Evolutionary conservation across 805 yeast species (phyloP).

Genomic region (Saturnispora hagleri): DNA sequence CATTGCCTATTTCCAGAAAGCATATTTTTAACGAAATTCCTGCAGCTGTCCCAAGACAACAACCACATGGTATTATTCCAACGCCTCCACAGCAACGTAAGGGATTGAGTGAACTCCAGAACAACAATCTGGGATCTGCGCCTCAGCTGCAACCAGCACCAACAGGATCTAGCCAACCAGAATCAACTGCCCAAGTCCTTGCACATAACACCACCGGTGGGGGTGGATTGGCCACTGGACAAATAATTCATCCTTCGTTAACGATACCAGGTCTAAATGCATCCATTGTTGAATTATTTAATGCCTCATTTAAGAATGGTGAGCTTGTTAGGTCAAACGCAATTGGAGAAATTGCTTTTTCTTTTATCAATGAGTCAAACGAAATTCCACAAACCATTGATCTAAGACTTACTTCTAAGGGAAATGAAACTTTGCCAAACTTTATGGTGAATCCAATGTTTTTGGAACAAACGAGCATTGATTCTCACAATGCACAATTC

Average conservation of each 20-base stretch:
- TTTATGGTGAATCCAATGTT: conserved; percentile 45
- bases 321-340: conserved; percentile 47
- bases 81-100: conserved; percentile 28
- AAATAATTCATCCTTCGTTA: conserved; percentile 42
- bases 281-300: conserved; percentile 77
- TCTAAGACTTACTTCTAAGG: conserved; percentile 30
- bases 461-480: conserved; percentile 34
- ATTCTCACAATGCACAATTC: conserved; percentile 24
- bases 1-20: conserved; percentile 29
- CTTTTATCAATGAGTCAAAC: conserved; percentile 36
- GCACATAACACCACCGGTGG: conserved; percentile 27
- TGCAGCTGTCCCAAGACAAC: conserved; percentile 11
- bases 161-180: conserved; percentile 28
- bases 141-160: conserved; percentile 14
- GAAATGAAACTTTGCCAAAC: conserved; percentile 33
- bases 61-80: conserved; percentile 25
- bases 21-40: conserved; percentile 14
- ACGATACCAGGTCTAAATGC: conserved; percentile 63
- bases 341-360: conserved; percentile 82
- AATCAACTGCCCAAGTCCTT: conserved; percentile 34
- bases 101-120: conserved; percentile 12
- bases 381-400: conserved; percentile 35
- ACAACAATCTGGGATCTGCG: not conserved
- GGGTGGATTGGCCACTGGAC: conserved; percentile 27
- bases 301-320: conserved; percentile 68